Percentiles rank a stretch among this genome's conserved stretches.
These are phyloP conservation scores for Amphirosellinia nigrospora DNA, from an alignment of 495 filamentous ascomycete genomes.

Conservation along the genomic window DNA sequence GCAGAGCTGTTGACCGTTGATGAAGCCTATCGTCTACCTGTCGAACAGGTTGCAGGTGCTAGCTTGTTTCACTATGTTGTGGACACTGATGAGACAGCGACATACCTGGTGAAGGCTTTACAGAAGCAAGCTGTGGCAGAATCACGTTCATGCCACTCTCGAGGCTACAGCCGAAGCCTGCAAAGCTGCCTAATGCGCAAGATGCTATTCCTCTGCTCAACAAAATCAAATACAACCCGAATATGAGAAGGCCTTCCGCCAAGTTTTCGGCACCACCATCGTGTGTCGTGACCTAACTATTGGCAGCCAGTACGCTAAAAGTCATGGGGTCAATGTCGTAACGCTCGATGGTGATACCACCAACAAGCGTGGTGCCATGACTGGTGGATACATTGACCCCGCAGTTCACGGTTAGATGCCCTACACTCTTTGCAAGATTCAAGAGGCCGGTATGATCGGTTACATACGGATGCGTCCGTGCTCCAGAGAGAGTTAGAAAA, in stretches of 20 bases:
- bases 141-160: slow-evolving; percentile 95
- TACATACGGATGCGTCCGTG: slow-evolving; percentile 52
- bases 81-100: slow-evolving; percentile 88
- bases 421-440: slow-evolving; percentile 77
- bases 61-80: slow-evolving; percentile 97
- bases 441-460: slow-evolving; percentile 74
- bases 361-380: slow-evolving; percentile 92
- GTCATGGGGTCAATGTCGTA: slow-evolving; percentile 88
- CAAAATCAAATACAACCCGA: slow-evolving; percentile 79
- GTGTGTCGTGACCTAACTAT: slow-evolving; percentile 88
- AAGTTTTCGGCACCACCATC: slow-evolving; percentile 95
- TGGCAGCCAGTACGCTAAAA: slow-evolving; percentile 86
- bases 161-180: slow-evolving; percentile 67
- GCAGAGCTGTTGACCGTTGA: slow-evolving; percentile 86
- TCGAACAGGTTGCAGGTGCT: slow-evolving; percentile 90
- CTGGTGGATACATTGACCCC: slow-evolving; percentile 88
- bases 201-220: slow-evolving; percentile 87
- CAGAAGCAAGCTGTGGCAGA: slow-evolving; percentile 80
- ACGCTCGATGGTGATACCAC: slow-evolving; percentile 92
- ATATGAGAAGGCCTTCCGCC: slow-evolving; percentile 85
- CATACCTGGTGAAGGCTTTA: slow-evolving; percentile 77
- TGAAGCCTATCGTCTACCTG: slow-evolving; percentile 85
- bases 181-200: slow-evolving; percentile 80
- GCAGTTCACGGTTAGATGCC: slow-evolving; percentile 81
- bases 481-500: slow-evolving; percentile 67